phyloP scores from a whole-genome alignment of 2,329 filamentous ascomycete genomes.

The Endothia cerciana region DNA sequence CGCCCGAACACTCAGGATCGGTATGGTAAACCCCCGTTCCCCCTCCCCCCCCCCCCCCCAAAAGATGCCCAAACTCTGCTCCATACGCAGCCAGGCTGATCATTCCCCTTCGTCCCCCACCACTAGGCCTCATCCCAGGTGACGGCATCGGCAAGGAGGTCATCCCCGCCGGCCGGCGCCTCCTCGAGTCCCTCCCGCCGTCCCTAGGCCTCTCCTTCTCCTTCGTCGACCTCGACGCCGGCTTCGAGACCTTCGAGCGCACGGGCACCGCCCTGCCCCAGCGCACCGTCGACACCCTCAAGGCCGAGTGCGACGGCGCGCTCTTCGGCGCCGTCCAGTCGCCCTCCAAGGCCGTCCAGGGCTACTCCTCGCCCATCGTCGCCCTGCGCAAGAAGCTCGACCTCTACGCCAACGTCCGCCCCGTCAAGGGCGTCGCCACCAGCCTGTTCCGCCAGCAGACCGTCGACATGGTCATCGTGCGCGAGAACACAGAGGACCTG shows the following conservation, averaged over 20 bases:
- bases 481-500: conserved; percentile 98
- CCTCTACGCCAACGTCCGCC: conserved; percentile 96
- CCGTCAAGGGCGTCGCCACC: conserved; percentile 81
- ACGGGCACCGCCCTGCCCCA: conserved; percentile 89
- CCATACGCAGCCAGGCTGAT: conserved; percentile 9
- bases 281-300: conserved; percentile 85
- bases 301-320: conserved; percentile 90
- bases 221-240: conserved; percentile 90
- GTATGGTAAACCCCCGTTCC: conserved; percentile 44
- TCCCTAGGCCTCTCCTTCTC: conserved; percentile 92
- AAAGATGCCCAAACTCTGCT: background rate
- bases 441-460: conserved; percentile 59
- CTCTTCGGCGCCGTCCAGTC: conserved; percentile 96
- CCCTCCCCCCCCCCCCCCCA: background rate
- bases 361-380: conserved; percentile 96
- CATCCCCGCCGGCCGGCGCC: conserved; percentile 87
- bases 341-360: conserved; percentile 84
- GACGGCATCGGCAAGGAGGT: conserved; percentile 99
- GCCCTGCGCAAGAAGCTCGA: conserved; percentile 93
- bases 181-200: conserved; percentile 91
- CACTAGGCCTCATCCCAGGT: conserved; percentile 89
- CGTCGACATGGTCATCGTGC: conserved; percentile 94
- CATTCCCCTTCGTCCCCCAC: background rate
- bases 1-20: conserved; percentile 69
- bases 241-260: conserved; percentile 90